Percentiles rank a stretch among this genome's conserved stretches.
phyloP scores from a whole-genome alignment of 1,284 basidiomycete species.

The Taiwanofungus camphoratus region DNA sequence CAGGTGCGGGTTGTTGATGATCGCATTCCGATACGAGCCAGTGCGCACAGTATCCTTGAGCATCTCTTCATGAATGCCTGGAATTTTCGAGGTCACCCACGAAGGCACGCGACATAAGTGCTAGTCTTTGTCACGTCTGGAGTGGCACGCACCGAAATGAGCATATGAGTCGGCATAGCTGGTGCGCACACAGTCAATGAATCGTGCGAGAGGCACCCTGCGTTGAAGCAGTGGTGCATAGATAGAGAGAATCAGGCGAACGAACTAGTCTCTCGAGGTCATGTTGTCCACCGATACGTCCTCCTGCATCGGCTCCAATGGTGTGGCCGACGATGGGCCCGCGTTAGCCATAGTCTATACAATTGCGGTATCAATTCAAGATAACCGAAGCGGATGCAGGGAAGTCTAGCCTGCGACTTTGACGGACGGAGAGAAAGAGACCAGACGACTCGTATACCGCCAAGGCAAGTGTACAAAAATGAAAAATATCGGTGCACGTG shows the following conservation, averaged over 20 bases:
- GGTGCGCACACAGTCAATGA: slow-evolving; percentile 20
- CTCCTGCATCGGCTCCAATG: slow-evolving; percentile 22
- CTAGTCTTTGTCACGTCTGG: not conserved
- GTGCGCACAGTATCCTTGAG: slow-evolving; percentile 97
- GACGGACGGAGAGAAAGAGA: not conserved
- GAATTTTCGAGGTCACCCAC: slow-evolving; percentile 6
- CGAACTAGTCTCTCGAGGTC: slow-evolving; percentile 82
- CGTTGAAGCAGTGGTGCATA: slow-evolving; percentile 16
- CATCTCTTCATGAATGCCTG: slow-evolving; percentile 98
- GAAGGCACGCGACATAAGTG: not conserved
- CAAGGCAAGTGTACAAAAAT: slow-evolving; percentile 1
- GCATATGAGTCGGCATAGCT: slow-evolving; percentile 92
- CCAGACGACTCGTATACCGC: not conserved
- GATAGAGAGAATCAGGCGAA: slow-evolving; percentile 25
- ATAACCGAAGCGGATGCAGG: not conserved
- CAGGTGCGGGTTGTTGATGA: slow-evolving; percentile 91
- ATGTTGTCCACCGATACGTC: slow-evolving; percentile 35
- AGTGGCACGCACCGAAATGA: slow-evolving; percentile 73
- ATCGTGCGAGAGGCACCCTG: not conserved
- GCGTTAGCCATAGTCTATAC: slow-evolving; percentile 35
- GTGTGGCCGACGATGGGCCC: slow-evolving; percentile 35
- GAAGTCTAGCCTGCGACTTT: too few relatives aligned
- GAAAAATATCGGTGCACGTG: slow-evolving; percentile 10
- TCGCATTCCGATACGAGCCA: slow-evolving; percentile 90
- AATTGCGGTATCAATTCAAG: not conserved